Percentiles rank a stretch among this genome's conserved stretches.
Evolutionary conservation across 2,329 filamentous ascomycete genomes (phyloP).

Genomic region (Cercospora sojina): DNA sequence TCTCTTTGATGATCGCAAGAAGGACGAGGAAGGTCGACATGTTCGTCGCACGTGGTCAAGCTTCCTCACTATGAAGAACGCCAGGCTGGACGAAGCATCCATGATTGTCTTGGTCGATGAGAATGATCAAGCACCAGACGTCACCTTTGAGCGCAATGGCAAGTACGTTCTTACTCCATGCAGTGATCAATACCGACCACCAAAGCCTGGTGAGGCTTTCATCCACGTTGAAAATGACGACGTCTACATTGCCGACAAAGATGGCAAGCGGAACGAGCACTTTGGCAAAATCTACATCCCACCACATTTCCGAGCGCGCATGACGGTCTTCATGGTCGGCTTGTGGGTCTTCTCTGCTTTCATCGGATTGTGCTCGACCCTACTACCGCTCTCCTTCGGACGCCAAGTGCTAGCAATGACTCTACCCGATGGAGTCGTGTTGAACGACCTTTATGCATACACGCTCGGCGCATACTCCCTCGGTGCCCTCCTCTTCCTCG

Average conservation of each 20-base stretch:
- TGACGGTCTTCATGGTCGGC: slow-evolving; percentile 80
- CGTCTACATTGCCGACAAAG: slow-evolving; percentile 37
- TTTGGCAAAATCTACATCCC: slow-evolving; percentile 67
- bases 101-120: neutral
- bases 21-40: slow-evolving; percentile 74
- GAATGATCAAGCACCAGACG: slow-evolving; percentile 18
- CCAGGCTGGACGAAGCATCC: slow-evolving; percentile 8
- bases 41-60: slow-evolving; percentile 34
- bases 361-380: slow-evolving; percentile 80
- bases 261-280: slow-evolving; percentile 45
- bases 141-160: slow-evolving; percentile 67
- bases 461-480: slow-evolving; percentile 84
- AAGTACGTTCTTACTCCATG: slow-evolving; percentile 88
- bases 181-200: slow-evolving; percentile 91
- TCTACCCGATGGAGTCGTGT: slow-evolving; percentile 68
- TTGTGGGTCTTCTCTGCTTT: slow-evolving; percentile 93
- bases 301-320: slow-evolving; percentile 75
- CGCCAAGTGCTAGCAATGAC: slow-evolving; percentile 72
- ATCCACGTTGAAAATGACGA: slow-evolving; percentile 68
- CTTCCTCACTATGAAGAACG: slow-evolving; percentile 24
- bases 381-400: slow-evolving; percentile 82
- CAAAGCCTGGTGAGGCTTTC: slow-evolving; percentile 79
- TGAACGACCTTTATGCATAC: slow-evolving; percentile 96
- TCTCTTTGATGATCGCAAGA: slow-evolving; percentile 77
- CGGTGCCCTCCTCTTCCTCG: slow-evolving; percentile 64